Conservation (phyloP, 495 filamentous ascomycete species). For the Trichoderma virens region DNA sequence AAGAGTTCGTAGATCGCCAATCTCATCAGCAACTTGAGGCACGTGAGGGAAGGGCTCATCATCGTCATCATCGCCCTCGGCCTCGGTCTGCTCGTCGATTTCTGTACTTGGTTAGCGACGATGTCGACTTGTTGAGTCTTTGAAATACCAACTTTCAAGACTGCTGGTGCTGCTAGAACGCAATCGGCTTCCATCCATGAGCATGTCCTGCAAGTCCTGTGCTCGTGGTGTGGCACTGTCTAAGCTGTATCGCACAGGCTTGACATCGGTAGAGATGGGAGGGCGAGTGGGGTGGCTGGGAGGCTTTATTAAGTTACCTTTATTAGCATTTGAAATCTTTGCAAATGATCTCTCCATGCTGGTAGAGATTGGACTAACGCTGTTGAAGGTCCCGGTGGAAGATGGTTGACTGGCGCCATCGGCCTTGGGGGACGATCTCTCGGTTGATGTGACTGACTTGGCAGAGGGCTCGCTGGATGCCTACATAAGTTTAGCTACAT, state of each 20-base stretch:
- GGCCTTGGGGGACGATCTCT: constrained; percentile 17
- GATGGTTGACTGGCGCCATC: constrained; percentile 8
- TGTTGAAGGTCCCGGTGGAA: neutral
- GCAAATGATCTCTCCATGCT: neutral
- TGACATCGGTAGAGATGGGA: constrained; percentile 60
- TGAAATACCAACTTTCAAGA: constrained; percentile 56
- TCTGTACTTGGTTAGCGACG: constrained; percentile 29
- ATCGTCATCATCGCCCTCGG: constrained; percentile 32
- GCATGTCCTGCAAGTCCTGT: constrained; percentile 63
- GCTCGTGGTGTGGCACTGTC: constrained; percentile 75
- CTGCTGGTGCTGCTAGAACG: constrained; percentile 50
- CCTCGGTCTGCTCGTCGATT: constrained; percentile 40
- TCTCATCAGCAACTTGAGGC: constrained; percentile 33
- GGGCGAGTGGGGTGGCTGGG: constrained; percentile 46
- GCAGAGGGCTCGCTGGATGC: constrained; percentile 25
- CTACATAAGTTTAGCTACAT: constrained; percentile 19
- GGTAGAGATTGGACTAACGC: constrained; percentile 9
- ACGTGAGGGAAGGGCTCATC: constrained; percentile 20
- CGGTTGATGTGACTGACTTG: constrained; percentile 16
- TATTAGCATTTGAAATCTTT: constrained; percentile 16
- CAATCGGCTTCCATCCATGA: constrained; percentile 35
- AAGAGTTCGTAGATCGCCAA: constrained; percentile 64
- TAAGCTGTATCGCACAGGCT: constrained; percentile 51
- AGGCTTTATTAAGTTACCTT: constrained; percentile 14
- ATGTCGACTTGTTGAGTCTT: neutral